A percentile compares a stretch with the other conserved stretches of the same genome.
phyloP scores from a whole-genome alignment of 352 stramenopile genomes.

The Aphanomyces astaci region DNA sequence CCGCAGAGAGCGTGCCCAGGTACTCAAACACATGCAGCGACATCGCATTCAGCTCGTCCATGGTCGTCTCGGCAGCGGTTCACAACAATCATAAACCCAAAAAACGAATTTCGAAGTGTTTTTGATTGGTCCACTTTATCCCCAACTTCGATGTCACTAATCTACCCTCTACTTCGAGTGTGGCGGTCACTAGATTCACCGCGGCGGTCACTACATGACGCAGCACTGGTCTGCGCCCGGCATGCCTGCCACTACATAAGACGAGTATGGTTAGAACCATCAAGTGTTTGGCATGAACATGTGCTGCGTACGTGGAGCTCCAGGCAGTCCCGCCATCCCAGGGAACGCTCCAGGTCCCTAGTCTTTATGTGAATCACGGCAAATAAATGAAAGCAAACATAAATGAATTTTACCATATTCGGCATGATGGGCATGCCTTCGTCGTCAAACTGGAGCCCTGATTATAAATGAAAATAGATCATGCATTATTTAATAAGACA shows the following conservation, averaged over 20 bases:
- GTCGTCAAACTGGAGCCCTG: constrained; percentile 90
- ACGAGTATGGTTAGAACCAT: too few relatives aligned
- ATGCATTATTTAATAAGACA: neutral
- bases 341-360: constrained; percentile 71
- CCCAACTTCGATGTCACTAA: too few relatives aligned
- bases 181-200: neutral
- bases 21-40: constrained; percentile 69
- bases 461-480: neutral
- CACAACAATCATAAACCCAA: neutral
- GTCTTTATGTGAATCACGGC: too few relatives aligned
- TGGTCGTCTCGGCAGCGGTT: neutral
- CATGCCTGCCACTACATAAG: constrained; percentile 36
- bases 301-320: constrained; percentile 55
- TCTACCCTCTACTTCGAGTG: neutral
- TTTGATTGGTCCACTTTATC: neutral
- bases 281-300: too few relatives aligned
- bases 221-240: constrained; percentile 64
- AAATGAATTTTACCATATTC: constrained; percentile 81
- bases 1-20: constrained; percentile 44
- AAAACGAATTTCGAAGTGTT: neutral
- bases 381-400: too few relatives aligned
- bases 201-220: constrained; percentile 46
- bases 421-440: constrained; percentile 96
- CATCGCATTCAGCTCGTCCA: constrained; percentile 33
- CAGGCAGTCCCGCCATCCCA: constrained; percentile 74